Percentiles rank a stretch among this genome's conserved stretches.
Evolutionary conservation across 2,329 filamentous ascomycete genomes (phyloP).

Genomic region (Trichoderma sp.): DNA sequence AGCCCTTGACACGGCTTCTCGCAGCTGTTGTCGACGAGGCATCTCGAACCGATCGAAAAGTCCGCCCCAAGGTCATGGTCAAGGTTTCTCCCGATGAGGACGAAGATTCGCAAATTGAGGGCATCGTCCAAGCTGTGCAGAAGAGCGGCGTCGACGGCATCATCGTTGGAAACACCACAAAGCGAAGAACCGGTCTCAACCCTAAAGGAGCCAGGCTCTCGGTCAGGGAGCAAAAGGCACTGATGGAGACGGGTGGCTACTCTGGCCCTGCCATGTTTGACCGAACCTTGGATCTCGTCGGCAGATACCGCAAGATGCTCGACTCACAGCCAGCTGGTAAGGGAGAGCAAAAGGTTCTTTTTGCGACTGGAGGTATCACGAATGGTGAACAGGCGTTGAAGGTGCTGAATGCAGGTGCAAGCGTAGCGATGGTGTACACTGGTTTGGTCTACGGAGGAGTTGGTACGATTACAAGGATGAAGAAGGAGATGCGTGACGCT

Average conservation of each 20-base stretch:
- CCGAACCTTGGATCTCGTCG: constrained; percentile 73
- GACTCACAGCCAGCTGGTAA: constrained; percentile 45
- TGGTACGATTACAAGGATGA: constrained; percentile 63
- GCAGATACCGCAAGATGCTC: constrained; percentile 69
- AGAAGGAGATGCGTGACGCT: constrained; percentile 55
- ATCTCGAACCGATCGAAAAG: constrained; percentile 62
- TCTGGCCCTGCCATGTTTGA: constrained; percentile 88
- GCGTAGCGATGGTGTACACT: constrained; percentile 89
- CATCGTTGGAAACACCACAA: constrained; percentile 97
- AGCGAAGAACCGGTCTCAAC: constrained; percentile 68
- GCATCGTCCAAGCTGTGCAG: constrained; percentile 83
- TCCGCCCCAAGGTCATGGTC: constrained; percentile 77
- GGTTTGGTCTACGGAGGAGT: constrained; percentile 62
- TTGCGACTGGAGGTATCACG: constrained; percentile 90
- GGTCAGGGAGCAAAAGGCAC: constrained; percentile 59
- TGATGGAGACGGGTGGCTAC: constrained; percentile 81
- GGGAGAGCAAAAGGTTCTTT: constrained; percentile 70
- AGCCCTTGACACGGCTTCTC: constrained; percentile 77
- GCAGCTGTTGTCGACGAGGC: constrained; percentile 80
- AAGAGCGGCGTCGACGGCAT: constrained; percentile 86
- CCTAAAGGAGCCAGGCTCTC: constrained; percentile 65
- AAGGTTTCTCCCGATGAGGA: constrained; percentile 98
- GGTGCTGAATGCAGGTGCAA: constrained; percentile 83
- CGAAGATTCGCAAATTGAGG: constrained; percentile 75
- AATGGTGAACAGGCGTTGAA: constrained; percentile 79